Conservation (phyloP, 352 stramenopile genomes). For the Pythium biforme region DNA sequence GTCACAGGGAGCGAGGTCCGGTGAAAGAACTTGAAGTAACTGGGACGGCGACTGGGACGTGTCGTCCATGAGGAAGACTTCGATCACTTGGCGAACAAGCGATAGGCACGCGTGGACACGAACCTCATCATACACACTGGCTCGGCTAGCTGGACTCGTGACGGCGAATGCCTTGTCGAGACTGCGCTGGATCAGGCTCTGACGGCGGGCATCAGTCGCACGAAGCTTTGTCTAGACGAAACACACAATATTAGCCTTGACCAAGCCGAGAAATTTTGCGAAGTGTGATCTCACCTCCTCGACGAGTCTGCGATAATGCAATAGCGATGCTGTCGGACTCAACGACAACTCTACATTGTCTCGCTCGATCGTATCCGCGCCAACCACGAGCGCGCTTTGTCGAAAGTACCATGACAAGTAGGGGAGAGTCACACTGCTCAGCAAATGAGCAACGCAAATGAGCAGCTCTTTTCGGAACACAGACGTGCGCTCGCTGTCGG, state of each 20-base stretch:
- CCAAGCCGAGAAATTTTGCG: background rate
- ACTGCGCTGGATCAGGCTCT: slow-evolving; percentile 26
- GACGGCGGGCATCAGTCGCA: background rate
- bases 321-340: slow-evolving; percentile 41
- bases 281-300: slow-evolving; percentile 30
- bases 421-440: slow-evolving; percentile 51
- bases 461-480: slow-evolving; percentile 63
- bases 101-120: slow-evolving; percentile 56
- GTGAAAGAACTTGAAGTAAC: slow-evolving; percentile 43
- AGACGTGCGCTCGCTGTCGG: slow-evolving; percentile 4
- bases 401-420: slow-evolving; percentile 50
- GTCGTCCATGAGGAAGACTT: slow-evolving; percentile 53
- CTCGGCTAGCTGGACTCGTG: background rate
- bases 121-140: slow-evolving; percentile 41
- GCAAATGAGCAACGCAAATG: slow-evolving; percentile 57
- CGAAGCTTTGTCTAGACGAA: slow-evolving; percentile 21
- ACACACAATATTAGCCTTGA: background rate
- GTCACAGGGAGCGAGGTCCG: slow-evolving; percentile 41
- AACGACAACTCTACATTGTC: slow-evolving; percentile 18
- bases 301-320: slow-evolving; percentile 50
- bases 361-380: slow-evolving; percentile 5
- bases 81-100: slow-evolving; percentile 51
- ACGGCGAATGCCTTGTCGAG: slow-evolving; percentile 19
- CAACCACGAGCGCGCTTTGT: slow-evolving; percentile 19
- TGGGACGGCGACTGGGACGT: slow-evolving; percentile 23